Evolutionary conservation across 2,329 filamentous ascomycete genomes (phyloP), one percentile per base, ranked within the genome.

Genomic region (Talaromyces sp.): DNA sequence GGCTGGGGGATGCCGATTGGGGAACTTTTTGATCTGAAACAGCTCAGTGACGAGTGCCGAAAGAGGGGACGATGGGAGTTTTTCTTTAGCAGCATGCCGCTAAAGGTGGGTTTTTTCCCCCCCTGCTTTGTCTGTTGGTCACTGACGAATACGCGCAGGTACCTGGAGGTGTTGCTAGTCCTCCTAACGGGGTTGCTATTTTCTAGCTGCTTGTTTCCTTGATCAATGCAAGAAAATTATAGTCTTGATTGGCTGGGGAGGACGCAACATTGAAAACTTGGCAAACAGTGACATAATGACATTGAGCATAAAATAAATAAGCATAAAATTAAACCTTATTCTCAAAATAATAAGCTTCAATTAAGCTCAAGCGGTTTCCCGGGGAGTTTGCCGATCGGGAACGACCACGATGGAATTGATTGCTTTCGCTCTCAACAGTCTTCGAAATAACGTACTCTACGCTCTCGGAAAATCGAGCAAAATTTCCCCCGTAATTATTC

Each of bases 1-100:
- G 79, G 79, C 10, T 83, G 81, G 80, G 81, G 81, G 0, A 70
- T 82, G 68, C 80, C 66, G 12, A 77, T 78, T 63, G 79, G 78
- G 3, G 78, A 81, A 67, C 68, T 80, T 55, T 79, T 79, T 60
- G 76, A 81, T 66, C 67, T 81, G 18, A 78, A 82, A 66, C 68
- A 67, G 47, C 65, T 81, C 60, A 69, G 73, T 18, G 63, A 69
- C 57, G 68, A 75, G 61, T 81, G 79, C 68, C 68, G 68, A 58
- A 66, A 71, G 62, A 68, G 69, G 56, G 65, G 66, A 1, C 68
- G 78, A 27, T 79, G 73, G 74, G 71, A 66, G 1, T 85, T 85
- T 63, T 84, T 85, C 63, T 69, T 85, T 23, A 76, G 76, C 1
- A 81, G 78, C 23, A 72, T 78, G 55, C 81, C 81, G 1, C 69